Evolutionary conservation across 805 yeast species (phyloP).

Genomic region (Candida anglica): DNA sequence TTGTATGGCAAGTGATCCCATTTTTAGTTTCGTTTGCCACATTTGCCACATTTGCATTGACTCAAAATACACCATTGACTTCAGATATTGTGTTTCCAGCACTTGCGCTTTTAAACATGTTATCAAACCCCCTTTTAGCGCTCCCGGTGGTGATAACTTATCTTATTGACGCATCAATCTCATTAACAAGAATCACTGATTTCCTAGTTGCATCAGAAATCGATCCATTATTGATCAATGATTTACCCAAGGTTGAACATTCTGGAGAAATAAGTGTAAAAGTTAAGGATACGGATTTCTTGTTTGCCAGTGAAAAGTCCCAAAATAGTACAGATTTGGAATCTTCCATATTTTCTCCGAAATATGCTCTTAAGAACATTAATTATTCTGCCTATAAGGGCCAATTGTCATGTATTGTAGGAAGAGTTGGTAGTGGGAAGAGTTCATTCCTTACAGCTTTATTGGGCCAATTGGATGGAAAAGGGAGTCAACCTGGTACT

Average conservation of each 20-base stretch:
- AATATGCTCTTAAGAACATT: constrained; percentile 41
- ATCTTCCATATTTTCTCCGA: constrained; percentile 19
- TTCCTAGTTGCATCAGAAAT: constrained; percentile 47
- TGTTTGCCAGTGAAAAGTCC: constrained; percentile 37
- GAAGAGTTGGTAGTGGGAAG: constrained; percentile 68
- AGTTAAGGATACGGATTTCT: constrained; percentile 48
- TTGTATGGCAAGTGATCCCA: constrained; percentile 65
- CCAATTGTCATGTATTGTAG: constrained; percentile 56
- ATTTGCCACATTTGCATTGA: constrained; percentile 50
- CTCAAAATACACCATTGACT: constrained; percentile 47
- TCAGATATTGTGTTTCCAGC: constrained; percentile 72
- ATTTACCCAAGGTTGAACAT: constrained; percentile 13
- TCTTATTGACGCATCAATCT: constrained; percentile 55
- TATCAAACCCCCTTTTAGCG: constrained; percentile 55
- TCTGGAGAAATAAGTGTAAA: constrained; percentile 35
- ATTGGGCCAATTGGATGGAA: constrained; percentile 50
- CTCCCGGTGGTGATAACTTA: constrained; percentile 57
- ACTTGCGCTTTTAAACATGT: constrained; percentile 52
- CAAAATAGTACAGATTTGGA: constrained; percentile 38
- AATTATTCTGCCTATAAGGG: constrained; percentile 50
- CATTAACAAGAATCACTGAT: constrained; percentile 48
- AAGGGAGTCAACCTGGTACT: constrained; percentile 20
- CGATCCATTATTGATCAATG: constrained; percentile 28
- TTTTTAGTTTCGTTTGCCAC: constrained; percentile 60
- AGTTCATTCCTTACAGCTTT: constrained; percentile 53